These are phyloP conservation scores for Xylaria sp. DNA, from an alignment of 2,329 filamentous ascomycete species.

Conservation along the genomic window DNA sequence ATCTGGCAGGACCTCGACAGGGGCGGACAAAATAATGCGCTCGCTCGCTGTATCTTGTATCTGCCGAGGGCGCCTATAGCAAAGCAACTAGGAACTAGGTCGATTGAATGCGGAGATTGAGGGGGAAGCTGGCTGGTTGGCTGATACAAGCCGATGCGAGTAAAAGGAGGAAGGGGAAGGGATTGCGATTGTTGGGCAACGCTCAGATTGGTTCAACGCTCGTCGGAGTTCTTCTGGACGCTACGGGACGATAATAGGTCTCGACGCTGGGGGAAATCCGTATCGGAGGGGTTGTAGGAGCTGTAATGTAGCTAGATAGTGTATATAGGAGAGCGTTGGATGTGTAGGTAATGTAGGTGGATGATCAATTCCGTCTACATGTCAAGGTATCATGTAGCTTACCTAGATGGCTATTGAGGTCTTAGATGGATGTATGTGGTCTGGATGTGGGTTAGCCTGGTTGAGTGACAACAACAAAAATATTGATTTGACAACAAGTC, in stretches of 20 bases:
- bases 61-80: neutral
- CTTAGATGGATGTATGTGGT: no score
- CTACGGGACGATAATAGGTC: constrained; percentile 5
- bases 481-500: constrained; percentile 33
- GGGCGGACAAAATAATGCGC: constrained; percentile 37
- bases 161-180: neutral
- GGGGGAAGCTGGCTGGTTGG: constrained; percentile 1
- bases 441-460: neutral
- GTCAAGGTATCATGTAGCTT: constrained; percentile 3
- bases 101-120: constrained; percentile 15
- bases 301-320: neutral
- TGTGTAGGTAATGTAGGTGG: constrained; percentile 1
- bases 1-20: constrained; percentile 40
- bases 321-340: neutral
- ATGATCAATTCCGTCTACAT: constrained; percentile 9
- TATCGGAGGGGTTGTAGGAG: constrained; percentile 11
- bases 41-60: constrained; percentile 10
- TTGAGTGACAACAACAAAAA: constrained; percentile 39
- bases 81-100: neutral
- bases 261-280: constrained; percentile 5
- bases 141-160: constrained; percentile 1
- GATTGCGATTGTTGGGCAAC: neutral
- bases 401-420: neutral
- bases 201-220: neutral
- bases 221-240: neutral